Evolutionary conservation across 2,329 filamentous ascomycete genomes (phyloP).

Genomic region (Pseudocercospora pini-densiflorae): DNA sequence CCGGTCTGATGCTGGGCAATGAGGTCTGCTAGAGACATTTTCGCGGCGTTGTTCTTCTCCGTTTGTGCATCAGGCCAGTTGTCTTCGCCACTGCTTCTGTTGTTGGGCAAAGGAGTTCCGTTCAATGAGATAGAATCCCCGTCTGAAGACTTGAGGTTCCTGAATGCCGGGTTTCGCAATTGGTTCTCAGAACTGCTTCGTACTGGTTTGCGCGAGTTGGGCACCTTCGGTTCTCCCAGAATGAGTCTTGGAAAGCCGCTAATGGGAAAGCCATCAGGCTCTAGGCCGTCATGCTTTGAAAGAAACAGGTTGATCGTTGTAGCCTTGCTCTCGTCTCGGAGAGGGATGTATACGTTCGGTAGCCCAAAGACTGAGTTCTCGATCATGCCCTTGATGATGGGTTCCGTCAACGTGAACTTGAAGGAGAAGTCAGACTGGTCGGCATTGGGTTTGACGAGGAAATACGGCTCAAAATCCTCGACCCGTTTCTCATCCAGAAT

Average conservation of each 20-base stretch:
- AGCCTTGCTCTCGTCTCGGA: slow-evolving; percentile 37
- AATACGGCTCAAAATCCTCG: slow-evolving; percentile 42
- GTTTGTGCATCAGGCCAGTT: slow-evolving; percentile 31
- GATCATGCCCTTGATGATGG: slow-evolving; percentile 38
- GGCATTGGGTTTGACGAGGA: slow-evolving; percentile 36
- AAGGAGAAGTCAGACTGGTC: slow-evolving; percentile 29
- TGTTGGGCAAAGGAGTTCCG: slow-evolving; percentile 18
- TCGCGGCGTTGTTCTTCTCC: slow-evolving; percentile 23
- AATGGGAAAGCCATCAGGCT: slow-evolving; percentile 42
- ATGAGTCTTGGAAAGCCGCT: slow-evolving; percentile 42
- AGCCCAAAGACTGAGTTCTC: slow-evolving; percentile 37
- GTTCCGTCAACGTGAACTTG: slow-evolving; percentile 32
- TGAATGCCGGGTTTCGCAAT: slow-evolving; percentile 20
- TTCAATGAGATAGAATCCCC: slow-evolving; percentile 35
- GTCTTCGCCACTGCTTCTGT: slow-evolving; percentile 26
- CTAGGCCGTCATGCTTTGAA: slow-evolving; percentile 37
- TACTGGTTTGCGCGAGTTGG: slow-evolving; percentile 26
- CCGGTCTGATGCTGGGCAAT: slow-evolving; percentile 35
- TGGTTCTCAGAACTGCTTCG: slow-evolving; percentile 32
- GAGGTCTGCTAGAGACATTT: slow-evolving; percentile 38
- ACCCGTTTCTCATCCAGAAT: slow-evolving; percentile 33
- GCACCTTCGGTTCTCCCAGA: slow-evolving; percentile 32
- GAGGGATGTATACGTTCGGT: slow-evolving; percentile 38
- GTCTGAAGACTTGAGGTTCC: slow-evolving; percentile 23
- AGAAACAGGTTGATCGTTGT: slow-evolving; percentile 42